phyloP scores from a whole-genome alignment of 495 filamentous ascomycete genomes.

The Penicillium simplicissimum region DNA sequence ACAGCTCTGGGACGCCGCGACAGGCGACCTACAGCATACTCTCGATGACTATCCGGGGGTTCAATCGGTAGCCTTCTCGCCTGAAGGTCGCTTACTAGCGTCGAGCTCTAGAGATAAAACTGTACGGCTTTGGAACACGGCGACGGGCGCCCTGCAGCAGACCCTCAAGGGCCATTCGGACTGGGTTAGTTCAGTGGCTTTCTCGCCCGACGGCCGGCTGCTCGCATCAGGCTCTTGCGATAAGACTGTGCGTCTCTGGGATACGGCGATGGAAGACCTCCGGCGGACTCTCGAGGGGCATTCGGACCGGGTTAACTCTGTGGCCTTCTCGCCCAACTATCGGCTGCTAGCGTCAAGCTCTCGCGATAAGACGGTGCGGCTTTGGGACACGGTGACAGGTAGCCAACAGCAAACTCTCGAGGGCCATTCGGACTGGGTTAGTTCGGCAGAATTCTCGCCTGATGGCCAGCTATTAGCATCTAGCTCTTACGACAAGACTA shows the following conservation, averaged over 20 bases:
- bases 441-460: constrained; percentile 26
- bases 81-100: too few species aligned
- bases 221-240: constrained; percentile 2
- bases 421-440: constrained; percentile 16
- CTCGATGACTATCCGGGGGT: too few species aligned
- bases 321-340: constrained; percentile 25
- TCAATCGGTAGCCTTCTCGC: too few species aligned
- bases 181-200: not conserved
- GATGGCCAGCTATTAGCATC: constrained; percentile 30
- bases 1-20: too few species aligned
- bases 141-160: not conserved
- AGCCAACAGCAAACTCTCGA: not conserved
- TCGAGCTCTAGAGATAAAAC: too few species aligned
- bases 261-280: not conserved
- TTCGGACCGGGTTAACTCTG: constrained; percentile 10
- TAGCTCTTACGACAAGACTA: constrained; percentile 25
- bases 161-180: not conserved
- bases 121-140: too few species aligned
- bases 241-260: not conserved
- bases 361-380: not conserved
- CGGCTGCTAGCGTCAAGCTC: constrained; percentile 1
- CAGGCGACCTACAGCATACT: too few species aligned
- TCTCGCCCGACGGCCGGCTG: not conserved
- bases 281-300: constrained; percentile 10
- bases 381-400: constrained; percentile 3